Evolutionary conservation across 2,329 filamentous ascomycete genomes (phyloP).

Genomic region (Onygena corvina): DNA sequence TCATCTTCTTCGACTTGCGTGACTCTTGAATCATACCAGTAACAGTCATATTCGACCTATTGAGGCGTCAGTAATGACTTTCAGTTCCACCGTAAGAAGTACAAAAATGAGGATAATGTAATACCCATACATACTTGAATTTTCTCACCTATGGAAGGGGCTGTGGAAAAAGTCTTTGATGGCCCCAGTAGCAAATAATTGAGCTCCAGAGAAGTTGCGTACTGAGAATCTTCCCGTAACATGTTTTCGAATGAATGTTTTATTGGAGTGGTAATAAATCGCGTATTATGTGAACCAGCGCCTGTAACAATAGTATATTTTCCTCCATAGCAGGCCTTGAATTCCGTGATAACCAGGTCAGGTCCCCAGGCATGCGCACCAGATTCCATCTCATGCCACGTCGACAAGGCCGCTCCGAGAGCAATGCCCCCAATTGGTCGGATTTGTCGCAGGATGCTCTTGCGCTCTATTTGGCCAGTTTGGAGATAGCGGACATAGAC

Average conservation of each 20-base stretch:
- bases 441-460: conserved; percentile 15
- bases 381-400: conserved; percentile 15
- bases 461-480: conserved; percentile 15
- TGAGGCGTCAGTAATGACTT: conserved; percentile 4
- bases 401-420: conserved; percentile 15
- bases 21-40: conserved; percentile 16
- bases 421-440: conserved; percentile 15
- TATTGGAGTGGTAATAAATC: conserved; percentile 15
- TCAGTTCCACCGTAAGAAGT: conserved; percentile 9
- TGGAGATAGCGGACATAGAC: conserved; percentile 15
- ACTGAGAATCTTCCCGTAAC: conserved; percentile 15
- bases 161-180: conserved; percentile 14
- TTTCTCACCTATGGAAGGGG: conserved; percentile 15
- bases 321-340: conserved; percentile 16
- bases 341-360: conserved; percentile 15
- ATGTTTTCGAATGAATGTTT: conserved; percentile 16
- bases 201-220: conserved; percentile 14
- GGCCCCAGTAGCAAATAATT: conserved; percentile 14
- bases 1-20: conserved; percentile 14
- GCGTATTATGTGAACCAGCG: conserved; percentile 13
- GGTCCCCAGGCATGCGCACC: conserved; percentile 15
- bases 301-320: conserved; percentile 13
- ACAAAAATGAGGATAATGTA: conserved; percentile 10
- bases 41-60: conserved; percentile 14
- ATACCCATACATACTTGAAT: conserved; percentile 15